A percentile compares a stretch with the other conserved stretches of the same genome.
Evolutionary conservation across 305 asterid genomes (phyloP).

Genomic region (Coffea humblotiana): DNA sequence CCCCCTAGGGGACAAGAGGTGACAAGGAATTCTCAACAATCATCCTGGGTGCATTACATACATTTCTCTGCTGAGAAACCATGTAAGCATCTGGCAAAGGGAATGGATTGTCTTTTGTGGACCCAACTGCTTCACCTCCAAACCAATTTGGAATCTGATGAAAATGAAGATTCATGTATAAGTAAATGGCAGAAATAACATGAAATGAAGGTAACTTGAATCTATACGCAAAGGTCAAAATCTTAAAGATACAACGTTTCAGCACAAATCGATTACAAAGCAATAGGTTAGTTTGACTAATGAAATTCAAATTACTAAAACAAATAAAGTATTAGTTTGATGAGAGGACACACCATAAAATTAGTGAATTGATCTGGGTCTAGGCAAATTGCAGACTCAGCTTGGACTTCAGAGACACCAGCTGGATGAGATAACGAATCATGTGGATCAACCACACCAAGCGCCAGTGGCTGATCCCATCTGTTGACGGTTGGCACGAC

Average conservation of each 20-base stretch:
- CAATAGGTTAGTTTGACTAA: not conserved
- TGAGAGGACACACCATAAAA: slow-evolving; percentile 55
- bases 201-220: not conserved
- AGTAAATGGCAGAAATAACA: slow-evolving; percentile 6
- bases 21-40: not conserved
- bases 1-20: not conserved
- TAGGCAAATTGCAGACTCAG: slow-evolving; percentile 76
- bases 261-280: not conserved
- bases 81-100: slow-evolving; percentile 85
- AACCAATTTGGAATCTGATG: slow-evolving; percentile 84
- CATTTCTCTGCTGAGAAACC: slow-evolving; percentile 87
- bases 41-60: slow-evolving; percentile 27
- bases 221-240: slow-evolving; percentile 9
- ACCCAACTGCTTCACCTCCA: slow-evolving; percentile 64
- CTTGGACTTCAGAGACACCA: slow-evolving; percentile 87
- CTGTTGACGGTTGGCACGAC: slow-evolving; percentile 64
- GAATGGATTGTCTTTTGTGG: slow-evolving; percentile 80
- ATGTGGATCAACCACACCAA: slow-evolving; percentile 92
- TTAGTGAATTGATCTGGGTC: slow-evolving; percentile 89
- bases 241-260: not conserved
- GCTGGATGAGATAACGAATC: slow-evolving; percentile 97
- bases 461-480: slow-evolving; percentile 87
- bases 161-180: slow-evolving; percentile 24
- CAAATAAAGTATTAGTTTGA: not conserved
- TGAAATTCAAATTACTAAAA: not conserved